Percentiles rank a stretch among this genome's conserved stretches.
These are phyloP conservation scores for Alternaria tenuissima DNA, from an alignment of 2,329 filamentous ascomycete genomes.

Conservation along the genomic window DNA sequence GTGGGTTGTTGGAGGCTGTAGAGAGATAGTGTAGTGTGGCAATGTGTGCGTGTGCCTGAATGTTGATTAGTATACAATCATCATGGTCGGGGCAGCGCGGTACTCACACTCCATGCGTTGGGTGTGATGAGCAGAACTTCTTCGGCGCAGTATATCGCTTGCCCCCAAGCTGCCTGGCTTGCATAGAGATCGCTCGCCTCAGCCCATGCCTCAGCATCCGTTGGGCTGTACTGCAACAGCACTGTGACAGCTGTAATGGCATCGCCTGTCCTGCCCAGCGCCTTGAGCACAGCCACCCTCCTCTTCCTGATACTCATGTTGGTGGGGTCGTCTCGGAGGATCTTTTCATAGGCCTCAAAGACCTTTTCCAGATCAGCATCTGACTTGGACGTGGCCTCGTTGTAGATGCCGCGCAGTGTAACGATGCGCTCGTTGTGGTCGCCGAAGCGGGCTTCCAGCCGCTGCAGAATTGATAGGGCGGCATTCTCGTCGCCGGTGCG, in stretches of 20 bases:
- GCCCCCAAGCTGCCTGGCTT: conserved; percentile 76
- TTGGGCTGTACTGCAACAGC: conserved; percentile 83
- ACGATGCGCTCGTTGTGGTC: conserved; percentile 84
- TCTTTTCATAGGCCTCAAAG: conserved; percentile 78
- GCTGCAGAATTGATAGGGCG: conserved; percentile 77
- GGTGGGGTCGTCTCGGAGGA: conserved; percentile 75
- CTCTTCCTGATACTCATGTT: conserved; percentile 89
- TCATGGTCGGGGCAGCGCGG: background rate
- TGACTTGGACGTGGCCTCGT: conserved; percentile 80
- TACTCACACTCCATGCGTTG: conserved; percentile 91
- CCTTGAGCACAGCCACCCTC: conserved; percentile 78
- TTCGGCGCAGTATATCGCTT: conserved; percentile 88
- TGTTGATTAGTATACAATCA: background rate
- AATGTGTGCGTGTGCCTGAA: conserved; percentile 81
- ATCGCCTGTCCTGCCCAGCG: conserved; percentile 73
- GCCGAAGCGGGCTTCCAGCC: conserved; percentile 82
- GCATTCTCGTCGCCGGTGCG: conserved; percentile 83
- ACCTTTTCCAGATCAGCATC: conserved; percentile 72
- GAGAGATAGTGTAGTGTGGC: conserved; percentile 85
- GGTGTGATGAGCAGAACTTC: conserved; percentile 87
- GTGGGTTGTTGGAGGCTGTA: conserved; percentile 38
- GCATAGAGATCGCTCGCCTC: conserved; percentile 90
- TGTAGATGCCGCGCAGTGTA: conserved; percentile 81
- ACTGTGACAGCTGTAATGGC: conserved; percentile 77
- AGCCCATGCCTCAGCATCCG: conserved; percentile 91